Base-by-base conservation (phyloP, 305 asterid species). In the Fraxinus platypoda region DNA sequence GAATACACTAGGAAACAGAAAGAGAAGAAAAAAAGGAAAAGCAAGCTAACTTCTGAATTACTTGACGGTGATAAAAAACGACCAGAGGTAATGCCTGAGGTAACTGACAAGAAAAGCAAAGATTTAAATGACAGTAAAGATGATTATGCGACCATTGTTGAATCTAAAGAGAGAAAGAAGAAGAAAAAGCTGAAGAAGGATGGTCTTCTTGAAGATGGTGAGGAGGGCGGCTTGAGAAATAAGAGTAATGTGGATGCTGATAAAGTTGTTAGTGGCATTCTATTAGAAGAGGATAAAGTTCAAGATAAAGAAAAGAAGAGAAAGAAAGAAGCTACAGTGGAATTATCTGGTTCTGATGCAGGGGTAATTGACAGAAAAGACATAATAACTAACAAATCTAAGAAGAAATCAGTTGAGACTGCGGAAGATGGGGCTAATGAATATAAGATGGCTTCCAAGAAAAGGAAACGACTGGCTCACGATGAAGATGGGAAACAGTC, bases 391-490 rank as follows among this genome's bases (percentile, higher is more conserved):
- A 52, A 52, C 25, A 52, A 52, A 52, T 52, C 64, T 52, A 52
- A 52, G 8, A 52, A 81, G 81, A 81, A 78, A 79, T 81, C 84
- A 23, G 72, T 43, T 23, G 86, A 84, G 84, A 78, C 87, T 54
- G 82, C 82, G 17, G 94, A 85, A 74, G 82, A 72, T 85, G 91
- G 78, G 59, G 83, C 75, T 83, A 35, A 77, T 37, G 89, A 89
- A 85, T 84, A 89, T 52, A 77, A 87, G 78, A 88, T 90, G 85
- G 84, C 86, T 76, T 87, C 90, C 68, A 94, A 94, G 89, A 95
- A 95, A 87, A 92, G 97, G 81, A 95, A 94, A 89, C 83, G 90
- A 83, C 77, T 80, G 81, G 85, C 73, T 76, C n/a, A 85, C 19
- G 90, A 88, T 85, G 98, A 88, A 86, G 90, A 79, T 79, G 91